Conservation (phyloP, 306 rosid genomes). For the Prosopis cineraria region DNA sequence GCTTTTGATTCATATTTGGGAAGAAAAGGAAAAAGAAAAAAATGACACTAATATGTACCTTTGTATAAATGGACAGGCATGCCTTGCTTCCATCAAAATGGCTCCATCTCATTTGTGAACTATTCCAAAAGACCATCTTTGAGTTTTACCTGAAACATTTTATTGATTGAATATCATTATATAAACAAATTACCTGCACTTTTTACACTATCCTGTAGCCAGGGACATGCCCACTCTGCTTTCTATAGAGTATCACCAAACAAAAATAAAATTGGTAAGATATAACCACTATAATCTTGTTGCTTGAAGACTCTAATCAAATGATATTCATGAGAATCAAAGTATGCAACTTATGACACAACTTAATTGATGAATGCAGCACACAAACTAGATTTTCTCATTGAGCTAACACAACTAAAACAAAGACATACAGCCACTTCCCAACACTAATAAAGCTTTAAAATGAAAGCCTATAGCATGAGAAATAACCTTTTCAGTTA, state of each 20-base stretch:
- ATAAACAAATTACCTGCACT: not conserved
- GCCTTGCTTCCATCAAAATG: constrained; percentile 89
- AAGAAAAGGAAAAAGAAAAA: not conserved
- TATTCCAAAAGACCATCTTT: constrained; percentile 91
- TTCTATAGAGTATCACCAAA: not conserved
- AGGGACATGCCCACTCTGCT: not conserved
- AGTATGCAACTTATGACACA: not conserved
- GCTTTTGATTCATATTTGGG: not conserved
- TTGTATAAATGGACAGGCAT: constrained; percentile 95
- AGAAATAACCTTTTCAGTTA: constrained; percentile 63
- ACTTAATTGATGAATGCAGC: not conserved
- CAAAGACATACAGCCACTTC: not conserved
- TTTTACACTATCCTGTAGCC: not conserved
- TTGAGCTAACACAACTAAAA: not conserved
- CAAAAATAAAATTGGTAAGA: not conserved
- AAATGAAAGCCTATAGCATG: not conserved
- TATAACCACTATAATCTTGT: not conserved
- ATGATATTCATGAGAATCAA: not conserved
- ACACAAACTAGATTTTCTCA: not conserved
- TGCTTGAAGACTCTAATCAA: not conserved
- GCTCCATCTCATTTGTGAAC: constrained; percentile 97
- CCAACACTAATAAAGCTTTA: not conserved
- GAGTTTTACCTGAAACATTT: constrained; percentile 73
- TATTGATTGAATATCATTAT: not conserved
- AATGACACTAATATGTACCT: constrained; percentile 54